These are phyloP conservation scores for Staphylotrichum longicolle DNA, from an alignment of 495 filamentous ascomycete species.

Conservation along the genomic window DNA sequence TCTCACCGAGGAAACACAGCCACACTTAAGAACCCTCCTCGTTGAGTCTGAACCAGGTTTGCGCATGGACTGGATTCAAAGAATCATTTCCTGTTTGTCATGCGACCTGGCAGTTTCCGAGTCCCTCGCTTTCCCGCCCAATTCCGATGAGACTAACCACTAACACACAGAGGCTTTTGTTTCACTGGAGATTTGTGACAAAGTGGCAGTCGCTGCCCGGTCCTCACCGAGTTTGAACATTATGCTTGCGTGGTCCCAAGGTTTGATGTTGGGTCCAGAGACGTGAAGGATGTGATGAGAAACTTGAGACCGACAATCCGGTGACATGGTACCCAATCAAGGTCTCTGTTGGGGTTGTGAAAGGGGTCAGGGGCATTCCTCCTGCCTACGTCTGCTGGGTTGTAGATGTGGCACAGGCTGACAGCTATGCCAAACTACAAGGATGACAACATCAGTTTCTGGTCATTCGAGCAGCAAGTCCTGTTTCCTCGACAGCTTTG, in stretches of 20 bases:
- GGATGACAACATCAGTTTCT: no score
- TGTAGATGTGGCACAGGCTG: neutral
- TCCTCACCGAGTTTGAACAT: neutral
- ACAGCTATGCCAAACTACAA: neutral
- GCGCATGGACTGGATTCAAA: no score
- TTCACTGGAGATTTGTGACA: neutral
- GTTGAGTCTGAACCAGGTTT: no score
- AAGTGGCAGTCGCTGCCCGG: neutral
- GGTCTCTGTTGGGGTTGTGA: neutral
- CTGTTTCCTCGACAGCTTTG: no score
- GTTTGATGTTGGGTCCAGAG: neutral
- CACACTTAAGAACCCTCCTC: no score
- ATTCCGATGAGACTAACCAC: no score
- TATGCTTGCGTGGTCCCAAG: neutral
- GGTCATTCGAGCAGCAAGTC: no score
- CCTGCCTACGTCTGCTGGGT: neutral
- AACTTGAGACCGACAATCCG: neutral
- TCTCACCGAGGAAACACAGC: neutral
- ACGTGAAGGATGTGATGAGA: neutral
- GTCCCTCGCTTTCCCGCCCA: no score
- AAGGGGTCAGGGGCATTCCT: neutral
- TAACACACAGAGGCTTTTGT: no score
- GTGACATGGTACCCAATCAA: neutral
- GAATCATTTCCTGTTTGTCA: no score
- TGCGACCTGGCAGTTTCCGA: no score